Conservation (phyloP, 1,284 basidiomycete genomes). For the Puccinia novopanici region DNA sequence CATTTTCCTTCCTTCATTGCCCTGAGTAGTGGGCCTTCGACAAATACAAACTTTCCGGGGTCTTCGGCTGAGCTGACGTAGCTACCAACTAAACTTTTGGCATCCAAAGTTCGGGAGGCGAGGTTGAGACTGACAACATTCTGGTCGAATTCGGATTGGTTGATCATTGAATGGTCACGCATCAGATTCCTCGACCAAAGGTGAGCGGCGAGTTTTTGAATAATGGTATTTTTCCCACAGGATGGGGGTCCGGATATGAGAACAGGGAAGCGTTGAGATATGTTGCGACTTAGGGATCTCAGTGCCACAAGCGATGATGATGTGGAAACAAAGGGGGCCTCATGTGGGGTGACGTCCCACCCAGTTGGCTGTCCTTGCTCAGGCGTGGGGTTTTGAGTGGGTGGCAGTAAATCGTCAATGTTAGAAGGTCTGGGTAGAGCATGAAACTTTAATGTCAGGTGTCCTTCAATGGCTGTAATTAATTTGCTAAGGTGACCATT, state of each 20-base stretch:
- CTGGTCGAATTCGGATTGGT: slow-evolving; percentile 48
- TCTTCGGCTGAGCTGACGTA: slow-evolving; percentile 83
- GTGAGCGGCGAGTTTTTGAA: slow-evolving; percentile 72
- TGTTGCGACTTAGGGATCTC: slow-evolving; percentile 33
- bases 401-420: background rate
- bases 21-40: slow-evolving; percentile 87
- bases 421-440: slow-evolving; percentile 8
- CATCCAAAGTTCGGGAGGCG: slow-evolving; percentile 90
- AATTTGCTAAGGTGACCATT: slow-evolving; percentile 25
- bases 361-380: background rate
- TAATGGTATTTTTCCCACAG: slow-evolving; percentile 81
- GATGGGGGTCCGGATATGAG: slow-evolving; percentile 85
- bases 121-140: slow-evolving; percentile 78
- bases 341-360: background rate
- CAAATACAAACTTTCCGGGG: slow-evolving; percentile 92
- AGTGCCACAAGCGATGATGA: slow-evolving; percentile 41
- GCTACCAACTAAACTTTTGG: slow-evolving; percentile 88
- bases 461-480: slow-evolving; percentile 25
- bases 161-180: slow-evolving; percentile 62
- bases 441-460: slow-evolving; percentile 22
- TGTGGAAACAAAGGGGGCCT: slow-evolving; percentile 31
- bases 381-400: background rate
- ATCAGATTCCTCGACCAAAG: slow-evolving; percentile 61
- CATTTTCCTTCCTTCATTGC: slow-evolving; percentile 89
- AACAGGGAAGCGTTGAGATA: slow-evolving; percentile 65